Evolutionary conservation across 805 yeast genomes (phyloP).

Genomic region (Saturnispora silvae): DNA sequence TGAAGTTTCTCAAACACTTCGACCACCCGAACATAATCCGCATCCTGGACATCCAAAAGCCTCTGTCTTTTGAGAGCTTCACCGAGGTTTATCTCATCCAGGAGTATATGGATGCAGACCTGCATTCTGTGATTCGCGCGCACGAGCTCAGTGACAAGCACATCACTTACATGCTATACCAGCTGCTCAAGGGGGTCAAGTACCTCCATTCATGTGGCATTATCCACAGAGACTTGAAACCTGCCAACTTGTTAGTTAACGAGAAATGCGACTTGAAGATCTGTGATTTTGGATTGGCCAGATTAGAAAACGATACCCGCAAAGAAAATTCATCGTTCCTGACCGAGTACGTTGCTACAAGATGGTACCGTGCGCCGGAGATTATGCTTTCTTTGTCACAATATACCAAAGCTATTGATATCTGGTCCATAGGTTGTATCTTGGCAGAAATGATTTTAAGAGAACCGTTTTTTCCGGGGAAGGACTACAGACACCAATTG

Average conservation of each 20-base stretch:
- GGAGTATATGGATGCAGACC: slow-evolving; percentile 69
- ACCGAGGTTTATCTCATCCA: slow-evolving; percentile 67
- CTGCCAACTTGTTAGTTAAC: slow-evolving; percentile 58
- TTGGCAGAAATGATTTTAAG: slow-evolving; percentile 56
- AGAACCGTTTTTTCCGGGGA: slow-evolving; percentile 64
- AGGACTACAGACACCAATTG: slow-evolving; percentile 60
- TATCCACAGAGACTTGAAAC: slow-evolving; percentile 69
- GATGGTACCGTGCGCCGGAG: slow-evolving; percentile 83
- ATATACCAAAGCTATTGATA: slow-evolving; percentile 66
- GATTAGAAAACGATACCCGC: slow-evolving; percentile 37
- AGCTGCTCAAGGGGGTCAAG: slow-evolving; percentile 58
- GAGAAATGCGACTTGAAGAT: slow-evolving; percentile 65
- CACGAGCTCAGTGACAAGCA: slow-evolving; percentile 55
- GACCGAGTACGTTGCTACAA: slow-evolving; percentile 76
- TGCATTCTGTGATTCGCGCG: slow-evolving; percentile 50
- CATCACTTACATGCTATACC: slow-evolving; percentile 60
- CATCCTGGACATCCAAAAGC: slow-evolving; percentile 57
- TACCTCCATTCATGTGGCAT: slow-evolving; percentile 64
- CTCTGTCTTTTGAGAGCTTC: slow-evolving; percentile 45
- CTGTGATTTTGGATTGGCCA: slow-evolving; percentile 70
- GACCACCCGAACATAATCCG: slow-evolving; percentile 66
- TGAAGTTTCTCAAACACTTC: slow-evolving; percentile 54
- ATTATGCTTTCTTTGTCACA: slow-evolving; percentile 66
- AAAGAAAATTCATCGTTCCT: slow-evolving; percentile 29
- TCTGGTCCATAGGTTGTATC: slow-evolving; percentile 77